phyloP scores from a whole-genome alignment of 2,329 filamentous ascomycete genomes.

The Helicocarpus griseus region DNA sequence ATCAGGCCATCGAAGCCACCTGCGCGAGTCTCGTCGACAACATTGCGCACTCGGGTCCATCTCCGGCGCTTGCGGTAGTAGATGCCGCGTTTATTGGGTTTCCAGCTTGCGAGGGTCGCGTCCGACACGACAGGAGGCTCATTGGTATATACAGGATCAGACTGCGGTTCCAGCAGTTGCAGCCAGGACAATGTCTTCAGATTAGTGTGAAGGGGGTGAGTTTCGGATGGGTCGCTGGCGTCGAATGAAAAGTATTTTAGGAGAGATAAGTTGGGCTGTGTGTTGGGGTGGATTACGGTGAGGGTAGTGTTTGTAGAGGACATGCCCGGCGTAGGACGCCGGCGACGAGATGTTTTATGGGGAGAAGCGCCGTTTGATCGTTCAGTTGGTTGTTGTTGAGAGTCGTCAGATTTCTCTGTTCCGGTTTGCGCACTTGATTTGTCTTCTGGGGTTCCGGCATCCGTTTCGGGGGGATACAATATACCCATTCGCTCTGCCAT shows the following conservation, averaged over 20 bases:
- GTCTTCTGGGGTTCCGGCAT: slow-evolving; percentile 18
- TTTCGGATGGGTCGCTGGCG: slow-evolving; percentile 49
- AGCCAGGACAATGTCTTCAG: slow-evolving; percentile 85
- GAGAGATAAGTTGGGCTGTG: slow-evolving; percentile 77
- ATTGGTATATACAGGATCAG: slow-evolving; percentile 63
- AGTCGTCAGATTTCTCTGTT: slow-evolving; percentile 2
- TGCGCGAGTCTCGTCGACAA: slow-evolving; percentile 63
- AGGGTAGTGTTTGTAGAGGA: slow-evolving; percentile 50
- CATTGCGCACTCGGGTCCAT: slow-evolving; percentile 61
- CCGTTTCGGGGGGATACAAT: slow-evolving; percentile 44
- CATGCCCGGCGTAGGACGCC: slow-evolving; percentile 29
- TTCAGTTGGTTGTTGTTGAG: slow-evolving; percentile 5
- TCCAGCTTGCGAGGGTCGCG: slow-evolving; percentile 58
- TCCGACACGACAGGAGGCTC: slow-evolving; percentile 52
- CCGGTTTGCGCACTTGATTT: slow-evolving; percentile 14
- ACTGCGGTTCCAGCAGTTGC: slow-evolving; percentile 68
- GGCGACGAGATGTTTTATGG: slow-evolving; percentile 14
- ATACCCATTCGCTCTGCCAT: slow-evolving; percentile 86
- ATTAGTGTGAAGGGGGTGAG: slow-evolving; percentile 71
- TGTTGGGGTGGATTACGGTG: slow-evolving; percentile 70
- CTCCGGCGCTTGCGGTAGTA: slow-evolving; percentile 84
- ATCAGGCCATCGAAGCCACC: slow-evolving; percentile 78
- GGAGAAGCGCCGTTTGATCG: neutral
- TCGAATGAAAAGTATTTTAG: slow-evolving; percentile 88
- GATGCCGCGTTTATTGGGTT: slow-evolving; percentile 69